These are phyloP conservation scores for Suillus paluster DNA, from an alignment of 768 basidiomycete species.

Conservation along the genomic window DNA sequence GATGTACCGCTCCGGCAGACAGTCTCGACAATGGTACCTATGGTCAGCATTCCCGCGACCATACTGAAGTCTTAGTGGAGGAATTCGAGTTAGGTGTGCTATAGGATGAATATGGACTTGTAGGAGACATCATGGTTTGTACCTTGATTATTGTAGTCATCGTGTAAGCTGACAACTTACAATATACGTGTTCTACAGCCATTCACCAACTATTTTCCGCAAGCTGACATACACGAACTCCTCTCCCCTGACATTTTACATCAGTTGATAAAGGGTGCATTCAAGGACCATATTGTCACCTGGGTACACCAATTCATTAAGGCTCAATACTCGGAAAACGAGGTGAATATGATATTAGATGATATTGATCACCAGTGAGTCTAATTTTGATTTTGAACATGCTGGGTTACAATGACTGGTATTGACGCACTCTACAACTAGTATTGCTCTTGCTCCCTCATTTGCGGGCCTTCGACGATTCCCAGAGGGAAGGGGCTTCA, in stretches of 20 bases:
- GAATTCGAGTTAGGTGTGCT: constrained; percentile 22
- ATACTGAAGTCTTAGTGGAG: not conserved
- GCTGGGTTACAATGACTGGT: not conserved
- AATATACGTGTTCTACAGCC: too few relatives aligned
- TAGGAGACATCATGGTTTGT: constrained; percentile 36
- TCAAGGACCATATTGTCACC: constrained; percentile 45
- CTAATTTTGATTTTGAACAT: too few relatives aligned
- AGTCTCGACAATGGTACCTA: not conserved
- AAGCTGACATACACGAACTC: too few relatives aligned
- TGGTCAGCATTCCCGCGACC: not conserved
- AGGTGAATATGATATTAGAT: constrained; percentile 10
- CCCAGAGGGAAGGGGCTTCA: constrained; percentile 21
- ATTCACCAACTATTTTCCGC: constrained; percentile 21
- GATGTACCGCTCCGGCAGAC: not conserved
- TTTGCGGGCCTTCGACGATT: constrained; percentile 20
- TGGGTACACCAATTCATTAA: constrained; percentile 34
- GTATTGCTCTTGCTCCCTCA: too few relatives aligned
- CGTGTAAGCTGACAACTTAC: not conserved
- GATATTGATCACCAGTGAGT: not conserved
- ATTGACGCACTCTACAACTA: not conserved
- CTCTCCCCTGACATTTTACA: constrained; percentile 18
- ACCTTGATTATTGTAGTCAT: constrained; percentile 25
- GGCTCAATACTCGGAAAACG: constrained; percentile 15
- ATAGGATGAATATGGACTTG: constrained; percentile 41
- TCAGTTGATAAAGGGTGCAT: constrained; percentile 46